phyloP scores from a whole-genome alignment of 2,329 filamentous ascomycete genomes.

The Cytospora piceicola region DNA sequence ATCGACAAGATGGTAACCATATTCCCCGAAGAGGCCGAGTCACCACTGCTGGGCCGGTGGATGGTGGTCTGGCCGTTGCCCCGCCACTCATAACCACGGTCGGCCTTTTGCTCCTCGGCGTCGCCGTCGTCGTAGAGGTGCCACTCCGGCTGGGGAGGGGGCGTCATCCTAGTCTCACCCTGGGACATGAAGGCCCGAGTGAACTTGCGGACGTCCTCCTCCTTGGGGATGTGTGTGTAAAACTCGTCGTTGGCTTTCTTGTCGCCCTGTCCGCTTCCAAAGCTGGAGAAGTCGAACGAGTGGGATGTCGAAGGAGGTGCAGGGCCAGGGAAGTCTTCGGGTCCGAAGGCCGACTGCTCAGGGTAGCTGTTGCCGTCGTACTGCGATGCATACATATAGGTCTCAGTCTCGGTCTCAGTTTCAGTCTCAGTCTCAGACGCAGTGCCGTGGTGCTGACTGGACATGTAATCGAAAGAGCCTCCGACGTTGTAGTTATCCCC shows the following conservation, averaged over 20 bases:
- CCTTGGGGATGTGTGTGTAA: slow-evolving; percentile 13
- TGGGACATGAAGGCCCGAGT: background rate
- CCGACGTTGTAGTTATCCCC: background rate
- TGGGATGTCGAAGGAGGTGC: background rate
- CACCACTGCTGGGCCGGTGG: slow-evolving; percentile 9
- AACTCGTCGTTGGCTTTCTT: slow-evolving; percentile 7
- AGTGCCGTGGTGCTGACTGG: background rate
- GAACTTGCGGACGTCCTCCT: slow-evolving; percentile 12
- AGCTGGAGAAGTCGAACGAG: slow-evolving; percentile 23
- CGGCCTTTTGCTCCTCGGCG: background rate
- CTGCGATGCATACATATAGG: background rate
- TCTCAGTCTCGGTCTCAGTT: background rate
- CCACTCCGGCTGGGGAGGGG: slow-evolving; percentile 16
- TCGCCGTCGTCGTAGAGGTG: slow-evolving; percentile 28
- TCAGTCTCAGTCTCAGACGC: background rate
- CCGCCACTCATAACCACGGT: slow-evolving; percentile 10
- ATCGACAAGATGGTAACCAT: slow-evolving; percentile 27
- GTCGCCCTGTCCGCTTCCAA: slow-evolving; percentile 5
- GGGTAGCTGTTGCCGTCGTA: background rate
- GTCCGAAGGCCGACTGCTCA: background rate
- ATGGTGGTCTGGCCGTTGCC: slow-evolving; percentile 23
- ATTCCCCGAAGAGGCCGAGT: slow-evolving; percentile 7
- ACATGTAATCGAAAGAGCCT: background rate
- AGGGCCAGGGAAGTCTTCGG: background rate
- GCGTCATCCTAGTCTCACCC: background rate